These are phyloP conservation scores for Chalciporus pseudorubinellus DNA, from an alignment of 768 basidiomycete species.

Conservation along the genomic window DNA sequence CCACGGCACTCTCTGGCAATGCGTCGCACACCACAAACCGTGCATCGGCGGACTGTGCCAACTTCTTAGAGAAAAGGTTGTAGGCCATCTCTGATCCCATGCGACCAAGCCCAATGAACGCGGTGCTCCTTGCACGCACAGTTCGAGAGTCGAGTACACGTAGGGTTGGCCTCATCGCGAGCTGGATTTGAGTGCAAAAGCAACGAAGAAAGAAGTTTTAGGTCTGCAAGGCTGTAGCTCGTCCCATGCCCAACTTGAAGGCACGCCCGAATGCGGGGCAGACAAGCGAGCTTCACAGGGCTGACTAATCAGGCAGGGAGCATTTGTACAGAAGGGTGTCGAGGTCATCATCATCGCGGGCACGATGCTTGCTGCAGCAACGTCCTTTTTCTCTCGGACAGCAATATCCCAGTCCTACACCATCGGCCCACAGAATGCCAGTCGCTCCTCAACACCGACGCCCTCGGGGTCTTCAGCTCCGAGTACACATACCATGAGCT, in stretches of 20 bases:
- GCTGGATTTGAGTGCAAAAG: not conserved
- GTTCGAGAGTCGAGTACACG: conserved; percentile 36
- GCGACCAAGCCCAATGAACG: conserved; percentile 83
- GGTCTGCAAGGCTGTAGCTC: not conserved
- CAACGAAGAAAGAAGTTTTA: not conserved
- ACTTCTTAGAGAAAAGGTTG: conserved; percentile 78
- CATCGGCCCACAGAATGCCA: conserved; percentile 43
- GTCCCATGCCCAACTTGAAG: not conserved
- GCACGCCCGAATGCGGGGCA: not conserved
- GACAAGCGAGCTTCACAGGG: not conserved
- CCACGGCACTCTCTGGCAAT: conserved; percentile 51
- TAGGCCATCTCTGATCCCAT: conserved; percentile 89
- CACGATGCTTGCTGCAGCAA: conserved; percentile 75
- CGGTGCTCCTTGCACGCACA: conserved; percentile 50
- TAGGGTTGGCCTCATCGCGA: conserved; percentile 50
- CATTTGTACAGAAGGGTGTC: no score
- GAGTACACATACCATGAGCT: conserved; percentile 33
- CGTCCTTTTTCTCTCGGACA: conserved; percentile 78
- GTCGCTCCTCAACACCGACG: conserved; percentile 38
- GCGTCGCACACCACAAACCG: conserved; percentile 81
- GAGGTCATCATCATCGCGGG: conserved; percentile 14
- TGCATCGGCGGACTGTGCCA: conserved; percentile 48
- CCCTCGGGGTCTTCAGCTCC: conserved; percentile 32
- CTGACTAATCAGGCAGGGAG: not conserved
- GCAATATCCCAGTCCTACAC: conserved; percentile 80